A percentile compares a stretch with the other conserved stretches of the same genome.
phyloP scores from a whole-genome alignment of 208 protist species.

The Wallacemonas sp. region DNA sequence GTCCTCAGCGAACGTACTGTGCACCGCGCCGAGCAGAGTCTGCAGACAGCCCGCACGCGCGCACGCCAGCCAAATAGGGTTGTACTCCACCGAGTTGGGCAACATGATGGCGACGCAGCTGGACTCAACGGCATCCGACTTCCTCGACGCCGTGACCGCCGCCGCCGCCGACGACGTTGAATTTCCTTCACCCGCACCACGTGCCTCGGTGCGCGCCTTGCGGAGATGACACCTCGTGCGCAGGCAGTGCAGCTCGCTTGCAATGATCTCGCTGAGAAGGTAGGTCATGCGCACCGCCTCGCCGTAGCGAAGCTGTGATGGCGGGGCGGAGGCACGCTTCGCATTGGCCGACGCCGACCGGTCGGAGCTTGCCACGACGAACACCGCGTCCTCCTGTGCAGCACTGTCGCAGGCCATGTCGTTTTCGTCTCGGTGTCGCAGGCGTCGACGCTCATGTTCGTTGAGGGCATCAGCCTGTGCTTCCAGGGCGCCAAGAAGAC shows the following conservation, averaged over 20 bases:
- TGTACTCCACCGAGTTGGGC: conserved; percentile 60
- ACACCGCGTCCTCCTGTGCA: conserved; percentile 19
- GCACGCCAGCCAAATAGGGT: conserved; percentile 43
- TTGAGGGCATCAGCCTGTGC: conserved; percentile 24
- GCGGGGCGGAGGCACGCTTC: conserved; percentile 6
- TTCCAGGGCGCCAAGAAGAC: conserved; percentile 25
- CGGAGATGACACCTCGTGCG: conserved; percentile 5
- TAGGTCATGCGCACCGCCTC: conserved; percentile 33
- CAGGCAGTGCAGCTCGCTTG: conserved; percentile 47
- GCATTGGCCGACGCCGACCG: neutral
- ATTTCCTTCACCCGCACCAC: neutral
- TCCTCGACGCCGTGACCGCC: neutral
- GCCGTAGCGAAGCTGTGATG: conserved; percentile 26
- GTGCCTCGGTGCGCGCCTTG: neutral
- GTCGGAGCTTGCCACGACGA: conserved; percentile 25
- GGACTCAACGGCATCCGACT: conserved; percentile 2
- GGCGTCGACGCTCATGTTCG: conserved; percentile 10
- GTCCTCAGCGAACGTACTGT: conserved; percentile 12
- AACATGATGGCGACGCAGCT: conserved; percentile 55
- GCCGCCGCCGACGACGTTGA: neutral
- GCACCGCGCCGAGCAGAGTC: conserved; percentile 45
- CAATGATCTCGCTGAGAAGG: conserved; percentile 43
- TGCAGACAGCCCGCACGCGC: conserved; percentile 31
- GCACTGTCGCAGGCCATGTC: neutral
- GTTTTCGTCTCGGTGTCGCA: neutral